These are phyloP conservation scores for Calonectria pseudoreteaudii DNA, from an alignment of 2,329 filamentous ascomycete genomes.

Conservation along the genomic window DNA sequence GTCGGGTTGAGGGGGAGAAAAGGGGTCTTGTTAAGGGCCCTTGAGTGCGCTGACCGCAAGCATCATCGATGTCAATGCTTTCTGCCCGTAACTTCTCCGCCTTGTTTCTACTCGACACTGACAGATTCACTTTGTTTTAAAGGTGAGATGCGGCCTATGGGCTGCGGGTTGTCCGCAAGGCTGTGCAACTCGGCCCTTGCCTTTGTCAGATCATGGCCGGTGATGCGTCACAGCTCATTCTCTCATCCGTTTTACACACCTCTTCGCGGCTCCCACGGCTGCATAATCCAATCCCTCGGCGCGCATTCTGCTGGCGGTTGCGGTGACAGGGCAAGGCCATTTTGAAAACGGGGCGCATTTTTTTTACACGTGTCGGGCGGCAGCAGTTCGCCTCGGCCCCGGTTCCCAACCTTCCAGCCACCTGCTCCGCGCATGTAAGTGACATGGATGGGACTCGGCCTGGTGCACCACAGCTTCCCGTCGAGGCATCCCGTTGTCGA, in stretches of 20 bases:
- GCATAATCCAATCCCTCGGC: not conserved
- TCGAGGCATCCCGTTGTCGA: not conserved
- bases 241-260: not conserved
- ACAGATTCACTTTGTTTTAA: not conserved
- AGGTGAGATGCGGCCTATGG: not conserved
- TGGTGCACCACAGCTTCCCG: not conserved
- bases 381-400: slow-evolving; percentile 22
- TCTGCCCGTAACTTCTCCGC: not conserved
- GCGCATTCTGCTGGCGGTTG: not conserved
- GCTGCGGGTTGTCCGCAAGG: not conserved
- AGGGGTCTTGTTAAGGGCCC: not conserved
- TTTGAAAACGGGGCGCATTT: not conserved
- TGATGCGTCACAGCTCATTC: not conserved
- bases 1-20: not conserved
- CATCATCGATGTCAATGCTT: not conserved
- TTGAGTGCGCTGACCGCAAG: not conserved
- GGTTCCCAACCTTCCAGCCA: not conserved
- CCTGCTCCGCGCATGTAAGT: not conserved
- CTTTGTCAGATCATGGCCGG: not conserved
- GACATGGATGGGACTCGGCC: not conserved
- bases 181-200: not conserved
- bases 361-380: slow-evolving; percentile 16
- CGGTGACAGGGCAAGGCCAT: not conserved
- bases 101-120: slow-evolving; percentile 1
- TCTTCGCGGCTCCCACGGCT: not conserved